Percentiles rank a stretch among this genome's conserved stretches.
Evolutionary conservation across 2,329 filamentous ascomycete genomes (phyloP).

Genomic region (Trichoderma breve): DNA sequence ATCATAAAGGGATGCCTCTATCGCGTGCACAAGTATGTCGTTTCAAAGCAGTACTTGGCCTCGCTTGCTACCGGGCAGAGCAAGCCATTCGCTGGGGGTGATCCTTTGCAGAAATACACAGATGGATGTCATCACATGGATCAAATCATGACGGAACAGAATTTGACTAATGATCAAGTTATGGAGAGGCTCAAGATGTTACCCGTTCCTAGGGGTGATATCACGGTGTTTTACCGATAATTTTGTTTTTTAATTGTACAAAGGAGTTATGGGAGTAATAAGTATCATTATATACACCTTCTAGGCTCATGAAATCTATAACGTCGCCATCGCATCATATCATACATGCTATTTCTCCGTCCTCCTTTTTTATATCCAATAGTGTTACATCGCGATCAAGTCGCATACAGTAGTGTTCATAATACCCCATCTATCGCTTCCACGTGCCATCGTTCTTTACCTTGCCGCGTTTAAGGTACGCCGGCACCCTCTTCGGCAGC

Average conservation of each 20-base stretch:
- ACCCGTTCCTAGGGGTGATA: conserved; percentile 50
- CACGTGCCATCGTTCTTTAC: background rate
- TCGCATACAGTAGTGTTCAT: background rate
- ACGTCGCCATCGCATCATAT: conserved; percentile 9
- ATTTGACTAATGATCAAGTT: conserved; percentile 67
- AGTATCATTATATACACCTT: conserved; percentile 5
- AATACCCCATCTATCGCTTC: background rate
- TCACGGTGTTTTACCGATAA: conserved; percentile 55
- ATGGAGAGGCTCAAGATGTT: conserved; percentile 64
- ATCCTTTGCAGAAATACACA: conserved; percentile 63
- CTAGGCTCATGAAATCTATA: conserved; percentile 14
- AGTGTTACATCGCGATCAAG: conserved; percentile 28
- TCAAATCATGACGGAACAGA: conserved; percentile 76
- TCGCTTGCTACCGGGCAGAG: conserved; percentile 55
- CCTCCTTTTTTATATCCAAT: conserved; percentile 19
- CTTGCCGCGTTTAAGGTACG: conserved; percentile 26
- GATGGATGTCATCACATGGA: conserved; percentile 77
- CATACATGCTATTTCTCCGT: background rate
- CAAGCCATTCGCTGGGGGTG: conserved; percentile 39
- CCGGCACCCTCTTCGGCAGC: conserved; percentile 30
- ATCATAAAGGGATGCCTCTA: conserved; percentile 94
- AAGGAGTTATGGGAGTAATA: background rate
- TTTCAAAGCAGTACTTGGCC: conserved; percentile 62
- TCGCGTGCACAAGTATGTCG: conserved; percentile 86
- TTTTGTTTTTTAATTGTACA: background rate